These are phyloP conservation scores for Penicillium decumbens DNA, from an alignment of 2,329 filamentous ascomycete genomes.

Conservation along the genomic window DNA sequence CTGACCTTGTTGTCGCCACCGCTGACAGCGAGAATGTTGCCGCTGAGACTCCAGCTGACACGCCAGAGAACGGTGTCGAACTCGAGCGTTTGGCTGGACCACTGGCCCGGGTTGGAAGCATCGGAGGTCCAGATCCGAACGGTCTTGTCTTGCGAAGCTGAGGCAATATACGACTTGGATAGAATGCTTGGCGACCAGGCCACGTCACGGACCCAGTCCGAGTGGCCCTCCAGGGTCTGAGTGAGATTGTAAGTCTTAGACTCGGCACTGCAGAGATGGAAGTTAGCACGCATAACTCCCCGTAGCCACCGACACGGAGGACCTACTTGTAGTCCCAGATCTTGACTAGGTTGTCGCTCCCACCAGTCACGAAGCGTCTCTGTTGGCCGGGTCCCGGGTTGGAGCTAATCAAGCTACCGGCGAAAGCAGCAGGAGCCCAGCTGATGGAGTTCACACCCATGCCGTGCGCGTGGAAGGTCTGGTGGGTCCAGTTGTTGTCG, in stretches of 20 bases:
- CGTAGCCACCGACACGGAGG: background rate
- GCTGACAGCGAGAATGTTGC: conserved; percentile 90
- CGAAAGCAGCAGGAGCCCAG: conserved; percentile 82
- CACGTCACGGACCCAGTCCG: conserved; percentile 96
- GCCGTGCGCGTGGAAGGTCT: conserved; percentile 85
- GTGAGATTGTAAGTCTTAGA: conserved; percentile 50
- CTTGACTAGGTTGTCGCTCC: conserved; percentile 88
- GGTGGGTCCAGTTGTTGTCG: conserved; percentile 87
- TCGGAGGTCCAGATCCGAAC: conserved; percentile 94
- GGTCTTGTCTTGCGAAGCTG: conserved; percentile 92
- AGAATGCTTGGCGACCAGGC: conserved; percentile 94
- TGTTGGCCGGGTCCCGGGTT: conserved; percentile 59
- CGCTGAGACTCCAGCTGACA: conserved; percentile 95
- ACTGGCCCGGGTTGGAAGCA: conserved; percentile 61
- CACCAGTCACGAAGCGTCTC: conserved; percentile 87
- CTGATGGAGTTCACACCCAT: conserved; percentile 93
- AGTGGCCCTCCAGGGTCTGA: conserved; percentile 68
- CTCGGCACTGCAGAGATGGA: conserved; percentile 40
- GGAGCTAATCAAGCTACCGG: conserved; percentile 78
- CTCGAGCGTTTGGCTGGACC: conserved; percentile 77
- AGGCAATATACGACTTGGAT: conserved; percentile 94
- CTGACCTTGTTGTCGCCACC: conserved; percentile 95
- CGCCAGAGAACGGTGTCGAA: conserved; percentile 92
- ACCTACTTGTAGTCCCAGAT: conserved; percentile 76
- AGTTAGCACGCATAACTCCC: conserved; percentile 3